Evolutionary conservation across 2,329 filamentous ascomycete species (phyloP).

Genomic region (Anisogramma anomala): DNA sequence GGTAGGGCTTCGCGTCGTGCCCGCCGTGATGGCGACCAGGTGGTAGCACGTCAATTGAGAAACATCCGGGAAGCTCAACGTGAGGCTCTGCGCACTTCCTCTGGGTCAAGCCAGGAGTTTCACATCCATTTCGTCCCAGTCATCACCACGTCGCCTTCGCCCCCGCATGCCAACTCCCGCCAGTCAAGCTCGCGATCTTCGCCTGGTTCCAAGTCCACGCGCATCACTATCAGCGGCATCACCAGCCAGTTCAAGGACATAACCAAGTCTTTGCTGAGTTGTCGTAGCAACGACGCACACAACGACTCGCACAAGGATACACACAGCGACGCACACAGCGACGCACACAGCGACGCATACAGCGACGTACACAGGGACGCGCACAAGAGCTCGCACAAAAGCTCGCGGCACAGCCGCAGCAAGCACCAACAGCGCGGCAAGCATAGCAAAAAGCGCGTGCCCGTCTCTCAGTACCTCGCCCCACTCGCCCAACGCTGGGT

Average conservation of each 20-base stretch:
- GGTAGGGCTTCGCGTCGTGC: background rate
- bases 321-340: too few relatives aligned
- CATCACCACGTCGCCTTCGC: slow-evolving; percentile 5
- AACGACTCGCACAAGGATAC: too few relatives aligned
- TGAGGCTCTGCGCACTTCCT: slow-evolving; percentile 5
- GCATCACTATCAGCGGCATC: background rate
- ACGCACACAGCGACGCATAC: too few relatives aligned
- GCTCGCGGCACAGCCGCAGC: slow-evolving; percentile 1
- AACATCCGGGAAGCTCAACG: slow-evolving; percentile 8
- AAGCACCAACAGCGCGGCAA: slow-evolving; percentile 11
- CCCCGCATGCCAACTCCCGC: slow-evolving; percentile 1
- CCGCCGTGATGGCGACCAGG: background rate
- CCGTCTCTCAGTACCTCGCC: background rate
- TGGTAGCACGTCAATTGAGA: slow-evolving; percentile 2
- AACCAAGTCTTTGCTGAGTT: slow-evolving; percentile 1
- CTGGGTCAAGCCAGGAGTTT: slow-evolving; percentile 6
- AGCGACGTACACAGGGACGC: too few relatives aligned
- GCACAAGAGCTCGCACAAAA: background rate
- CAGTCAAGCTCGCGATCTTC: background rate
- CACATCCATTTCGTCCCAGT: slow-evolving; percentile 11
- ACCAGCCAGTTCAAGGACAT: slow-evolving; percentile 4
- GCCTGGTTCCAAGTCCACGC: slow-evolving; percentile 1
- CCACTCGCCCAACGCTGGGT: slow-evolving; percentile 21
- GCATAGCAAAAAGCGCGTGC: slow-evolving; percentile 10
- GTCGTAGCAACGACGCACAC: background rate